Conservation (phyloP, 2,329 filamentous ascomycete genomes). For the Microsporum audouinii region DNA sequence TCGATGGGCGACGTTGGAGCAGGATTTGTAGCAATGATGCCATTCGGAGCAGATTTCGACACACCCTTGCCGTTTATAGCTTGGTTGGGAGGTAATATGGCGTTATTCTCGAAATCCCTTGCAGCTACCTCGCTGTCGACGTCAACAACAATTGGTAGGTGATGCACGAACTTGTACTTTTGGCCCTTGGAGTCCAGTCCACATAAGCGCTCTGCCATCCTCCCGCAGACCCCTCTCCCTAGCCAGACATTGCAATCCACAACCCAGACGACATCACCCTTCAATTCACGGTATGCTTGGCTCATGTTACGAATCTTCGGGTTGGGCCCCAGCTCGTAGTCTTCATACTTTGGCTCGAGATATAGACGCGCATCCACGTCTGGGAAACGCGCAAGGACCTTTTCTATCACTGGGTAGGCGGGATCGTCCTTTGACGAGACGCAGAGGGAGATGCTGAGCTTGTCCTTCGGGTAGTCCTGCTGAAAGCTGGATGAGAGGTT, state of each 20-base stretch:
- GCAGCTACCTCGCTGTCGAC: conserved; percentile 29
- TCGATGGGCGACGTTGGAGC: neutral
- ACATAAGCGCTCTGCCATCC: conserved; percentile 79
- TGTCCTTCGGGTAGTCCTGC: conserved; percentile 67
- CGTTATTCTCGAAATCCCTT: conserved; percentile 17
- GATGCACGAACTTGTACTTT: conserved; percentile 83
- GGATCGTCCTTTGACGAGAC: conserved; percentile 64
- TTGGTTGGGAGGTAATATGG: neutral
- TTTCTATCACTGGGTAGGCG: conserved; percentile 60
- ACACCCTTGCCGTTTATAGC: conserved; percentile 1
- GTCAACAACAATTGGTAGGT: conserved; percentile 83
- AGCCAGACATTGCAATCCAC: conserved; percentile 97
- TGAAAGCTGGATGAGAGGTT: conserved; percentile 78
- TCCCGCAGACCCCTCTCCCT: conserved; percentile 60
- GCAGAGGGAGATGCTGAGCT: conserved; percentile 71
- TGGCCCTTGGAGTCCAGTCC: conserved; percentile 47
- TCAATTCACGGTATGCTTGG: conserved; percentile 77
- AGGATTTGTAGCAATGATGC: neutral
- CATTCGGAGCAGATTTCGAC: neutral
- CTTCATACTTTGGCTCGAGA: conserved; percentile 62
- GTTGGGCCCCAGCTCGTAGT: conserved; percentile 68
- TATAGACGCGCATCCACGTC: conserved; percentile 59
- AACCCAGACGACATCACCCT: conserved; percentile 83
- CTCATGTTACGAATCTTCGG: conserved; percentile 98
- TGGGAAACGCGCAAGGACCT: conserved; percentile 62